Percentiles rank a stretch among this genome's conserved stretches.
Evolutionary conservation across 352 stramenopile genomes (phyloP).

Genomic region (Phytophthora citricola): DNA sequence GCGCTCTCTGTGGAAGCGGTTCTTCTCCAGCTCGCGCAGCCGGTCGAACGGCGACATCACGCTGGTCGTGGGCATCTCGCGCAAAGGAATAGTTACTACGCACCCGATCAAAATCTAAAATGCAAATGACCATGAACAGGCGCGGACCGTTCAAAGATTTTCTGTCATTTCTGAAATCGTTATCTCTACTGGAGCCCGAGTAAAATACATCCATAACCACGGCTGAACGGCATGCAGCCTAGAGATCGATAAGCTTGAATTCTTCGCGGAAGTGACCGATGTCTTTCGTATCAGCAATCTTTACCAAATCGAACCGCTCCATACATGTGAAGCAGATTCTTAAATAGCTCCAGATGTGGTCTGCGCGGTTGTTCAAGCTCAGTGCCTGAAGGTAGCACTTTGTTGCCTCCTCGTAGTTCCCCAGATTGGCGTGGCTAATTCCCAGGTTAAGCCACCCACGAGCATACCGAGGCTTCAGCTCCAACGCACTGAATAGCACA

Average conservation of each 20-base stretch:
- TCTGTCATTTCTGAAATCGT: constrained; percentile 19
- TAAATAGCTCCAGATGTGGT: constrained; percentile 99
- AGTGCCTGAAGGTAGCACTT: constrained; percentile 98
- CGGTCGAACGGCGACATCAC: constrained; percentile 59
- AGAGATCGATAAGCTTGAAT: constrained; percentile 87
- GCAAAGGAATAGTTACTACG: background rate
- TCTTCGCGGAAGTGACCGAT: constrained; percentile 81
- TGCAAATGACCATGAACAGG: constrained; percentile 22
- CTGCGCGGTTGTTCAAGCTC: constrained; percentile 94
- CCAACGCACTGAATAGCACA: constrained; percentile 74
- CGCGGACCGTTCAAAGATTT: constrained; percentile 37
- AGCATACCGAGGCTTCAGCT: constrained; percentile 97
- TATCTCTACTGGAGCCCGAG: constrained; percentile 29
- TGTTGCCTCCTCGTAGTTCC: constrained; percentile 95
- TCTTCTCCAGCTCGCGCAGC: constrained; percentile 72
- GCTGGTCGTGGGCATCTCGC: constrained; percentile 47
- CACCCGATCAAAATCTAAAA: constrained; percentile 9
- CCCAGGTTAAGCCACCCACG: constrained; percentile 98
- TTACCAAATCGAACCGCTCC: constrained; percentile 97
- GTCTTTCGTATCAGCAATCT: constrained; percentile 89
- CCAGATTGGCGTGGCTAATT: constrained; percentile 97
- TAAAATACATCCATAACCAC: constrained; percentile 31
- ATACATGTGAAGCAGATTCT: constrained; percentile 97
- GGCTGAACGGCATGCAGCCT: constrained; percentile 22
- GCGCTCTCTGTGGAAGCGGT: constrained; percentile 67